phyloP scores from a whole-genome alignment of 179 eudicot species.

The Amaranthus tricolor region DNA sequence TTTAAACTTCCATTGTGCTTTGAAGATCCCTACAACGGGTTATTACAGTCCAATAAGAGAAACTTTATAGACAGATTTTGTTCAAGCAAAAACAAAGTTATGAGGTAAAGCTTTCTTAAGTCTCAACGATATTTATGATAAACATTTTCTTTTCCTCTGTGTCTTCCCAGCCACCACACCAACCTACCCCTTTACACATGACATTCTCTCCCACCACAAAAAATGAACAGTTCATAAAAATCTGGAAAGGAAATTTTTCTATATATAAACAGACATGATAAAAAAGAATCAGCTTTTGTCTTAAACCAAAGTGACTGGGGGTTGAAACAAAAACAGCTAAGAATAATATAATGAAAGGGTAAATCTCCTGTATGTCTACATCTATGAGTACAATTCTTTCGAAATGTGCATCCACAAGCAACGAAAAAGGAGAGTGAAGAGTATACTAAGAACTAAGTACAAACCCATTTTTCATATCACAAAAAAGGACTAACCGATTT shows the following conservation, averaged over 20 bases:
- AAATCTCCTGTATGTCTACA: background rate
- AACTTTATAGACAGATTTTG: background rate
- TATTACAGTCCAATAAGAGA: no score
- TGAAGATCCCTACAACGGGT: no score
- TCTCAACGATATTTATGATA: background rate
- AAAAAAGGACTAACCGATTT: constrained; percentile 49
- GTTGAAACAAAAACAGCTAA: background rate
- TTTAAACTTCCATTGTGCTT: no score
- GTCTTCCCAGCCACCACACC: background rate
- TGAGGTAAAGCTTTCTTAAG: background rate
- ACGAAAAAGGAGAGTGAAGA: background rate
- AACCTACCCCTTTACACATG: background rate
- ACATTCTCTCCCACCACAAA: background rate
- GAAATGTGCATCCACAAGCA: background rate
- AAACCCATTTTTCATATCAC: no score
- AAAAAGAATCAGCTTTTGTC: background rate
- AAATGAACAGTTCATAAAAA: background rate
- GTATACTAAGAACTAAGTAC: no score
- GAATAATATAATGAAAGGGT: background rate
- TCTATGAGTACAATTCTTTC: background rate
- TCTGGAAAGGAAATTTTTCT: background rate
- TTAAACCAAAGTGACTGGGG: background rate
- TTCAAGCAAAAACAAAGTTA: background rate
- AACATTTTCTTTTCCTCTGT: no score
- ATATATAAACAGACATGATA: background rate